A percentile compares a stretch with the other conserved stretches of the same genome.
Evolutionary conservation across 2,329 filamentous ascomycete species (phyloP).

Genomic region (Fusarium albosuccineum): DNA sequence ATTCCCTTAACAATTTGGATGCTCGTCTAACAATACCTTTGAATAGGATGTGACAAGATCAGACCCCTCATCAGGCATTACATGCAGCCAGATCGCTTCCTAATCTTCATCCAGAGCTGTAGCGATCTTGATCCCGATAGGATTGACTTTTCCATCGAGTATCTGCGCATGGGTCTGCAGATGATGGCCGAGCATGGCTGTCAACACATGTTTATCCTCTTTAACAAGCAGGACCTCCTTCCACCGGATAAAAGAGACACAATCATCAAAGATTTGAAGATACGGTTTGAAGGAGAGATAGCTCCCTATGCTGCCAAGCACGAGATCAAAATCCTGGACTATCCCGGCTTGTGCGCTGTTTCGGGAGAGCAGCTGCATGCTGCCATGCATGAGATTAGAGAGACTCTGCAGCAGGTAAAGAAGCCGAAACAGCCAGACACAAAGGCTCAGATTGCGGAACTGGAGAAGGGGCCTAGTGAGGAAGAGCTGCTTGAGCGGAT

Average conservation of each 20-base stretch:
- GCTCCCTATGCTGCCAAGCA: constrained; percentile 16
- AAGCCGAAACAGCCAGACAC: not conserved
- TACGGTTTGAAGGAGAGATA: constrained; percentile 30
- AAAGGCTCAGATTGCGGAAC: constrained; percentile 14
- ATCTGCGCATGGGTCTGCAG: constrained; percentile 39
- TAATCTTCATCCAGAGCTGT: constrained; percentile 49
- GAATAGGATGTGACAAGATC: constrained; percentile 46
- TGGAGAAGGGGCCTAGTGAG: constrained; percentile 28
- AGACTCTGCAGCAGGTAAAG: constrained; percentile 21
- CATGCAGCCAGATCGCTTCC: constrained; percentile 40
- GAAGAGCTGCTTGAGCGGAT: constrained; percentile 28
- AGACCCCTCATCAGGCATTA: constrained; percentile 47
- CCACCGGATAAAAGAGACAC: constrained; percentile 21
- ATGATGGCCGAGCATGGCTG: constrained; percentile 37
- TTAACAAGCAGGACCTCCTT: constrained; percentile 52
- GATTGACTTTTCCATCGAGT: constrained; percentile 44
- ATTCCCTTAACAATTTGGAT: rapidly evolving
- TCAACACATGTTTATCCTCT: constrained; percentile 47
- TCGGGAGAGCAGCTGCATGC: constrained; percentile 23
- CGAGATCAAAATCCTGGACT: constrained; percentile 39
- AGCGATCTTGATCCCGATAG: constrained; percentile 39
- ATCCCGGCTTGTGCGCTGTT: constrained; percentile 41
- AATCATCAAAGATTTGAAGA: constrained; percentile 27
- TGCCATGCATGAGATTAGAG: constrained; percentile 36
- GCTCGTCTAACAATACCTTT: not conserved